Evolutionary conservation across 768 basidiomycete genomes (phyloP).

Genomic region (Mycena latifolia): DNA sequence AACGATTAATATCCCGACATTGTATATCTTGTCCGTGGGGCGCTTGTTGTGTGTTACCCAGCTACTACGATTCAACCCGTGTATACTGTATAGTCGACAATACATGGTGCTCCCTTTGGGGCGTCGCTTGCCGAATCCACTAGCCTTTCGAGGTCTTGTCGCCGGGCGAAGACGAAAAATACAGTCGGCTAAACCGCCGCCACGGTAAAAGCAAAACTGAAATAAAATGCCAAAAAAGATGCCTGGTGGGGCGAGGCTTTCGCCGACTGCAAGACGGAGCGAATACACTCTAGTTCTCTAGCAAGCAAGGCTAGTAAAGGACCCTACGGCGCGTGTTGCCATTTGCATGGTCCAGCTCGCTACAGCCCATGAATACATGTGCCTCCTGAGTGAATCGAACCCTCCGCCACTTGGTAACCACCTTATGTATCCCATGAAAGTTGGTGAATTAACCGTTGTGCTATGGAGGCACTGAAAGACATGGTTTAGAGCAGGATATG

Average conservation of each 20-base stretch:
- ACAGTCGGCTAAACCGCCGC: neutral
- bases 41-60: no score
- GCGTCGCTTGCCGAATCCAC: no score
- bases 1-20: neutral
- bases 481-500: neutral
- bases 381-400: slow-evolving; percentile 11
- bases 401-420: neutral
- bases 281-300: neutral
- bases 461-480: neutral
- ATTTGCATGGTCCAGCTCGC: neutral
- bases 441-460: neutral
- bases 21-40: neutral
- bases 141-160: no score
- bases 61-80: no score
- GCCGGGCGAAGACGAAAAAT: no score
- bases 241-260: slow-evolving; percentile 7
- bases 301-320: neutral
- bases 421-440: neutral
- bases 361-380: neutral
- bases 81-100: no score
- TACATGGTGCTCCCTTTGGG: no score
- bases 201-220: neutral
- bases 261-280: slow-evolving; percentile 7
- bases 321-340: slow-evolving; percentile 1
- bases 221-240: slow-evolving; percentile 2